Base-by-base conservation (phyloP, 805 yeast genomes). In the Sungouiella thailandica region DNA sequence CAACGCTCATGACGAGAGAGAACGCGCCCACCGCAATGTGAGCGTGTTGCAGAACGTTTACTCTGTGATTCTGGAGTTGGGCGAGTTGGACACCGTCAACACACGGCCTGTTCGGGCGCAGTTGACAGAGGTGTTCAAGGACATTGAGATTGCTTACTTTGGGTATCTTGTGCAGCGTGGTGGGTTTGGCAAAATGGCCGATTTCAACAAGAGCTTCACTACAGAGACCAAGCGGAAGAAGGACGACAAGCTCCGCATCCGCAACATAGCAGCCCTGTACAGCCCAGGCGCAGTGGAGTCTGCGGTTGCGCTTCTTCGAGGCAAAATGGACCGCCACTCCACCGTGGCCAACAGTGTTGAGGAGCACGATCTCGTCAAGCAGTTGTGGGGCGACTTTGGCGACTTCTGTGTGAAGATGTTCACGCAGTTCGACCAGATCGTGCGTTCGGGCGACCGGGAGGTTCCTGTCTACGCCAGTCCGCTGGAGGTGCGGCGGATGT, bases 371-470 rank as follows among this genome's bases (percentile, higher is more conserved):
- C 52, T 85, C 25, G 58, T 78, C 25, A 77, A 73, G 24, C 74
- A 71, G 48, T 68, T 86, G 36, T 81, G 95, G 93, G 64, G 70
- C 11, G 78, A 83, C 13, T 59, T 84, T 37, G 86, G 81, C 44
- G 78, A 76, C 14, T 76, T 77, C 41, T 80, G 78, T 44, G 71
- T 74, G 14, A 65, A 70, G 5, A 62, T 76, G 17, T 76, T 80
- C 44, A 58, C 70, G 41, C 69, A 76, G 29, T 58, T 88, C 37
- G 70, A 68, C 41, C 61, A 65, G 1, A 65, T 83, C 13, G 68
- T 82, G 22, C 76, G 70, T 31, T 34, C 46, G 8, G 69, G 70
- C 39, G 83, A 80, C 44, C 64, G 65, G 33, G 81, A 78, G 23
- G 59, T 70, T n/a, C 74, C 68, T 23, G 56, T 65, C 23, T 65